Base-by-base conservation (phyloP, 2,329 filamentous ascomycete species). In the Lachnellula willkommii region DNA sequence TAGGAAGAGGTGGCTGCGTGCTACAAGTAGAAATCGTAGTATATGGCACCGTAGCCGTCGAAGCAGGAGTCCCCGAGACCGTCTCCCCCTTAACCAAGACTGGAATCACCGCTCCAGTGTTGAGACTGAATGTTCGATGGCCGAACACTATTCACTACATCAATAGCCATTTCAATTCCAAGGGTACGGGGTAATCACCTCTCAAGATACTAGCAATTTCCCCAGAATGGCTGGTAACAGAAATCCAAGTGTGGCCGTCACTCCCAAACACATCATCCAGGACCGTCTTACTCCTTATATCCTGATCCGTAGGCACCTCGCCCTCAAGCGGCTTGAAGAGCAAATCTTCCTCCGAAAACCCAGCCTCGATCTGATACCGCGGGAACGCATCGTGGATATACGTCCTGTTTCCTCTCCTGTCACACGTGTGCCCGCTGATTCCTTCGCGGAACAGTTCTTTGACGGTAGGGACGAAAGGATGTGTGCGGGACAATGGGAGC, bases 371-470 rank as follows among this genome's bases (percentile, higher is more conserved):
- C 5, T 62, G 63, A 65, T 78, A 85, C 5, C 61, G 66, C 0
- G 82, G 83, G 49, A 82, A 81, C 4, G 75, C 72, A 2, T 70
- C 59, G 15, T 72, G 70, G 58, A 89, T 83, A 56, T 77, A 75
- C 0, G 77, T 75, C 64, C 75, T 79, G 62, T 71, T 79, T 22
- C 78, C 79, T 9, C 86, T 76, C 32, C 80, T 77, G 69, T 89
- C 83, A 67, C 87, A 90, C 0, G 85, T 88, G 66, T 88, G 86
- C 43, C 83, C 80, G 53, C 79, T 83, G 54, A 89, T 81, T 2
- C 80, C 79, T 69, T 89, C 87, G 32, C 86, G 77, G 60, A 89
- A 74, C 37, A 79, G 68, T 63, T 89, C 86, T 69, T 87, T 88
- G 58, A 89, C 72, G 1, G 74, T 72, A 0, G 84, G 85, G 2